These are phyloP conservation scores for Tolypocladium inflatum DNA, from an alignment of 2,329 filamentous ascomycete genomes.

Conservation along the genomic window DNA sequence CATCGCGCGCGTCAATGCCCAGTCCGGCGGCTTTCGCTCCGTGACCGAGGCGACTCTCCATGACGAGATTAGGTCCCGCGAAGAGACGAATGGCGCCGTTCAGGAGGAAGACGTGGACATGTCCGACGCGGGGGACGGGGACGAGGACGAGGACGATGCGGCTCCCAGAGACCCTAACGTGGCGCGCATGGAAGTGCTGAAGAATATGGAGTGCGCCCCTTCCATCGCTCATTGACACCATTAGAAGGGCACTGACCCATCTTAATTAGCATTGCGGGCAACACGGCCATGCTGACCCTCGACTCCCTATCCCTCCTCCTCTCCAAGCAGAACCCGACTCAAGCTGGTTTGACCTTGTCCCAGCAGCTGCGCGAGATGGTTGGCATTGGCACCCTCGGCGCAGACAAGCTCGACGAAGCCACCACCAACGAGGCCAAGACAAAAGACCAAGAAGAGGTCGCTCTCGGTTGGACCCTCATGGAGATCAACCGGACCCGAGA, in stretches of 20 bases:
- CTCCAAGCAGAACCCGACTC: slow-evolving; percentile 68
- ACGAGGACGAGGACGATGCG: slow-evolving; percentile 33
- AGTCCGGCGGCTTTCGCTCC: slow-evolving; percentile 66
- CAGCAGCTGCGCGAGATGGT: slow-evolving; percentile 59
- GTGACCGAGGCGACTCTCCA: slow-evolving; percentile 66
- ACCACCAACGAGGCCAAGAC: slow-evolving; percentile 44
- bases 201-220: slow-evolving; percentile 36
- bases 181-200: slow-evolving; percentile 49
- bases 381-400: slow-evolving; percentile 65
- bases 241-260: not conserved
- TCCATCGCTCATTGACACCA: not conserved
- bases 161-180: slow-evolving; percentile 35
- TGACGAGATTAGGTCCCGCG: slow-evolving; percentile 49
- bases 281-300: slow-evolving; percentile 59
- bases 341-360: slow-evolving; percentile 62
- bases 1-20: slow-evolving; percentile 73
- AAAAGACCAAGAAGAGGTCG: slow-evolving; percentile 46
- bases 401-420: slow-evolving; percentile 54
- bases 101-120: slow-evolving; percentile 36
- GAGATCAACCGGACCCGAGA: slow-evolving; percentile 67
- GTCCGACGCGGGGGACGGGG: slow-evolving; percentile 36
- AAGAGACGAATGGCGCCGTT: slow-evolving; percentile 32
- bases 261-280: slow-evolving; percentile 24
- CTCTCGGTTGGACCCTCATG: slow-evolving; percentile 67
- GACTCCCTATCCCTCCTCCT: slow-evolving; percentile 78